A percentile compares a stretch with the other conserved stretches of the same genome.
Evolutionary conservation across 1,284 basidiomycete genomes (phyloP).

Genomic region (Leccinum solheimii): DNA sequence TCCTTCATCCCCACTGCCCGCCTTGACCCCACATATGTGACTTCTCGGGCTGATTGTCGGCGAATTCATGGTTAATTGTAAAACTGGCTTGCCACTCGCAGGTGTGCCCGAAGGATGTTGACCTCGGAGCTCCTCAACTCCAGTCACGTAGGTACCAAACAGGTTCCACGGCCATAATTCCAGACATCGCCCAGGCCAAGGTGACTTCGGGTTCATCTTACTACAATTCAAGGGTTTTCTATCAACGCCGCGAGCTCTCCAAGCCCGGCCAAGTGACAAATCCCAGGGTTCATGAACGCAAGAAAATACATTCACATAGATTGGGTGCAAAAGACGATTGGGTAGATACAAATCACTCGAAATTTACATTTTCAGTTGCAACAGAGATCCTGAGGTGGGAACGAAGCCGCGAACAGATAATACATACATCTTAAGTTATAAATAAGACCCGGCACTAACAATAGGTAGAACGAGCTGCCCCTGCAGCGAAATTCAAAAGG

Average conservation of each 20-base stretch:
- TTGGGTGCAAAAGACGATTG: neutral
- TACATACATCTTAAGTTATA: neutral
- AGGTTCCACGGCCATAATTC: neutral
- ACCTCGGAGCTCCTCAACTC: neutral
- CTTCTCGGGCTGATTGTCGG: no score
- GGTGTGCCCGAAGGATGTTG: neutral
- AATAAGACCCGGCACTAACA: neutral
- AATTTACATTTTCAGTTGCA: neutral
- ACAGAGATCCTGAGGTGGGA: neutral
- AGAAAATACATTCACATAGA: neutral
- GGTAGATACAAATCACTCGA: neutral
- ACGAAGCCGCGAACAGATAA: neutral
- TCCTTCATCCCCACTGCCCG: no score
- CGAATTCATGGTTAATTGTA: no score
- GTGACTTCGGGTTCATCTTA: neutral
- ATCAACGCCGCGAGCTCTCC: neutral
- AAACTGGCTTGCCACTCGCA: neutral
- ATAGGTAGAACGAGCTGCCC: neutral
- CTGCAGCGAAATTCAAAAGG: neutral
- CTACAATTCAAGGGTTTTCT: neutral
- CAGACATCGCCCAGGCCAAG: neutral
- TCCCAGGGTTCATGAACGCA: neutral
- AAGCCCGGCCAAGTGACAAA: neutral
- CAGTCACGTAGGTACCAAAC: neutral
- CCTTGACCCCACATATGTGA: no score